Percentiles rank a stretch among this genome's conserved stretches.
Evolutionary conservation across 192 early-diverging fungal genomes (phyloP).

Genomic region (Cetraspora pellucida): DNA sequence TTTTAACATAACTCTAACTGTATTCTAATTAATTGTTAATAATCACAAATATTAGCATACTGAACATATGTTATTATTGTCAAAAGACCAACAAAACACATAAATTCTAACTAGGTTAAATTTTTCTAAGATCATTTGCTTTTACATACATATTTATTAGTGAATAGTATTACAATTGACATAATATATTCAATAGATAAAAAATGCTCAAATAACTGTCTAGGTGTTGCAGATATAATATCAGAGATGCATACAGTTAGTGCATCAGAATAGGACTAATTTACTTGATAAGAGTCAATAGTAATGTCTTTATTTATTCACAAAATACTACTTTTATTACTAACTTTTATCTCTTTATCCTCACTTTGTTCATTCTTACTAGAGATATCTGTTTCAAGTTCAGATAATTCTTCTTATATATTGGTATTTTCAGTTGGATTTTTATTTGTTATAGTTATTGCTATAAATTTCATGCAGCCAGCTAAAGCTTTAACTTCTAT

Average conservation of each 20-base stretch:
- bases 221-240: too few relatives aligned
- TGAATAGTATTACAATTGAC: constrained; percentile 6
- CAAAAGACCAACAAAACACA: neutral
- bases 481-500: neutral
- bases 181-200: neutral
- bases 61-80: constrained; percentile 8
- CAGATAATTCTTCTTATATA: neutral
- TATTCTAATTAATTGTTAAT: neutral
- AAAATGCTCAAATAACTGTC: constrained; percentile 4
- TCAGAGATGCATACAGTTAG: neutral
- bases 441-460: neutral
- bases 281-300: too few relatives aligned
- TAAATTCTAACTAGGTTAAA: constrained; percentile 3
- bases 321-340: too few relatives aligned
- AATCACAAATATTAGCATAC: neutral
- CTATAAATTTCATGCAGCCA: neutral
- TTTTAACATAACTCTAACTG: neutral
- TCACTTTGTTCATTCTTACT: neutral
- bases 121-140: neutral
- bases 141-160: constrained; percentile 7
- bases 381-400: too few relatives aligned
- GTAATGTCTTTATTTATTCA: too few relatives aligned
- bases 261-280: neutral
- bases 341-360: too few relatives aligned
- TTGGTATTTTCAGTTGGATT: neutral